These are phyloP conservation scores for Phytophthora palmivora DNA, from an alignment of 352 stramenopile genomes.

Conservation along the genomic window DNA sequence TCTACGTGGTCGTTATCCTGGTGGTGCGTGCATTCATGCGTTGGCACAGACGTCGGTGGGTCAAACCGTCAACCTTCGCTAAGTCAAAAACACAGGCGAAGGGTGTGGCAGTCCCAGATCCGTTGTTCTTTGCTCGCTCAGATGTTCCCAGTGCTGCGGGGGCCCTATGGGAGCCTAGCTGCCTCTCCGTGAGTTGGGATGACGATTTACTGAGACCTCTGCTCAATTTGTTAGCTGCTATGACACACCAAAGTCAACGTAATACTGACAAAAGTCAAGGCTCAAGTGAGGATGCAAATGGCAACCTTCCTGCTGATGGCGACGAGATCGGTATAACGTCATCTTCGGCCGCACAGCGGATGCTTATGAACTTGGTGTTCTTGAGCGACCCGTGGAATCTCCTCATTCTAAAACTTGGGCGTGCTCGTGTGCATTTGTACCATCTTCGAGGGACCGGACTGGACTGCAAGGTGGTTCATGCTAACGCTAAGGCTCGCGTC, in stretches of 20 bases:
- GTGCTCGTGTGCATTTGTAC: conserved; percentile 54
- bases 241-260: conserved; percentile 18
- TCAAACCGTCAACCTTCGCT: conserved; percentile 23
- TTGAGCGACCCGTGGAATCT: conserved; percentile 65
- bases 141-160: conserved; percentile 54
- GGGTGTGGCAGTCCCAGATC: conserved; percentile 32
- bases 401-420: conserved; percentile 53
- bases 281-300: conserved; percentile 1
- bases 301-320: not conserved
- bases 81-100: conserved; percentile 27
- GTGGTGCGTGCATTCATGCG: conserved; percentile 27
- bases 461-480: conserved; percentile 55
- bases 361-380: conserved; percentile 71
- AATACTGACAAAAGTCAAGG: conserved; percentile 20
- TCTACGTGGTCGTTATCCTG: conserved; percentile 45
- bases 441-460: conserved; percentile 16
- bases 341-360: conserved; percentile 36
- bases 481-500: conserved; percentile 56
- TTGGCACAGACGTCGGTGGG: conserved; percentile 27
- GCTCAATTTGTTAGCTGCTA: conserved; percentile 27
- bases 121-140: conserved; percentile 55
- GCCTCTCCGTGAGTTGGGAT: conserved; percentile 61
- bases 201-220: conserved; percentile 53
- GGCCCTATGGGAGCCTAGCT: conserved; percentile 61
- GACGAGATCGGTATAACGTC: conserved; percentile 19